Percentiles rank a stretch among this genome's conserved stretches.
Conservation (phyloP, 257 asterid species). For the Nicotiana noctiflora region DNA sequence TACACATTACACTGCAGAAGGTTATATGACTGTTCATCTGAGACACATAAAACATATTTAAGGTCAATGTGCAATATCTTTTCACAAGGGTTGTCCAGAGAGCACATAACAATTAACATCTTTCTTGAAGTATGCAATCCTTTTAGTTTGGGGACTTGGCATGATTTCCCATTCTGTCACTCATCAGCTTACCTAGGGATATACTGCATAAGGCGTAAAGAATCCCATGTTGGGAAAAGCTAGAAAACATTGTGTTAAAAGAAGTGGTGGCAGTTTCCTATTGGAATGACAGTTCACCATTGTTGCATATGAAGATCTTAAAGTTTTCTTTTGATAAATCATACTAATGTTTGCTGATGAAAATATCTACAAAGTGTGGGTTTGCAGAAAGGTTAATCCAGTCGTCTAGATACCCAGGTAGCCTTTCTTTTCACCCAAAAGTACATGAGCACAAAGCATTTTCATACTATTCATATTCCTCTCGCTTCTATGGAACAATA, state of each 20-base stretch:
- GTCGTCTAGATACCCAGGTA: background rate
- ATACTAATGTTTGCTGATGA: background rate
- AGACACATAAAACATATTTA: background rate
- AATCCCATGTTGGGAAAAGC: background rate
- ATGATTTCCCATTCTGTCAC: background rate
- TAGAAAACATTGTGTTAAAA: background rate
- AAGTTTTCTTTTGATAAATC: background rate
- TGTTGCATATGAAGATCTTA: slow-evolving; percentile 1
- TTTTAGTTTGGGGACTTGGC: background rate
- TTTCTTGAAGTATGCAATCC: background rate
- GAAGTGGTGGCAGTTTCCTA: background rate
- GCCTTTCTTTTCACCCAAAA: background rate
- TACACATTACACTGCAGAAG: background rate
- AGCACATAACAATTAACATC: background rate
- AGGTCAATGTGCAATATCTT: background rate
- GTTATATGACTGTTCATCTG: background rate
- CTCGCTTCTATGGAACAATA: background rate
- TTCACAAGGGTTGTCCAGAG: background rate
- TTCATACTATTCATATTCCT: background rate
- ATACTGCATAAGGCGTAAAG: background rate
- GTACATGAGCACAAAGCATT: background rate
- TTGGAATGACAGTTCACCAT: background rate
- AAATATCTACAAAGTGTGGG: background rate
- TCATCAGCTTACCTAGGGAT: background rate
- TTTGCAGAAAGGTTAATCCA: background rate